Evolutionary conservation across 2,329 filamentous ascomycete genomes (phyloP), one percentile per base, ranked within the genome.

Genomic region (Emergomyces pasteurianus): DNA sequence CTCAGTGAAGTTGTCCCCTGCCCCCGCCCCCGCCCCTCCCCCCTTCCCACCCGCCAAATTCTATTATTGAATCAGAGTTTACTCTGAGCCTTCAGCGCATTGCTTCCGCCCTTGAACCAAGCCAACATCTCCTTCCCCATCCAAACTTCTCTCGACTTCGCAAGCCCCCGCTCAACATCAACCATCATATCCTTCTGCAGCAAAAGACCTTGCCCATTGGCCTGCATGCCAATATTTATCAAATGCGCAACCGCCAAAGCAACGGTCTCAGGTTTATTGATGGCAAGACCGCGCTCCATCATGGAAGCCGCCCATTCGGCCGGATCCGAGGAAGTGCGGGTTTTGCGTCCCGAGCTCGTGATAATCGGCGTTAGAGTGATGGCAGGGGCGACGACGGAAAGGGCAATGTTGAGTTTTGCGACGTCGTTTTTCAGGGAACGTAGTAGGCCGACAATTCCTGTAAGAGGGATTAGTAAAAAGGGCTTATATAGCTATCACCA

Each of bases 111-210:
- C 46, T 77, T 67, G 61, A 80, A 80, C 66, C 79, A 64, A 12
- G 74, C 73, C 69, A 81, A 67, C 78, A 80, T 80, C 66, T 81
- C 78, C 63, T 73, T 76, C 0, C 77, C 73, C 78, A 80, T 79
- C 79, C 79, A 81, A 54, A 66, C 65, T 62, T 72, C 72, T 61
- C 78, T 73, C 23, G 69, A 71, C 67, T 72, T 79, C 31, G 78
- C 78, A 58, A 80, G 68, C 0, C 78, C 78, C 26, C 70, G 68
- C 63, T 81, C 79, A 26, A 80, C 60, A 68, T 81, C 79, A 53
- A 69, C 68, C 62, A 74, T 72, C 60, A 66, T 69, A 46, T 76
- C 75, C 1, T 69, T 75, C 63, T 81, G 78, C 3, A 80, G 70
- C 43, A 80, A 68, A 42, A 79, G 68, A 0, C 78, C 78, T 47